Percentiles rank a stretch among this genome's conserved stretches.
These are phyloP conservation scores for Penicillium sclerotigenum DNA, from an alignment of 2,329 filamentous ascomycete species.

Conservation along the genomic window DNA sequence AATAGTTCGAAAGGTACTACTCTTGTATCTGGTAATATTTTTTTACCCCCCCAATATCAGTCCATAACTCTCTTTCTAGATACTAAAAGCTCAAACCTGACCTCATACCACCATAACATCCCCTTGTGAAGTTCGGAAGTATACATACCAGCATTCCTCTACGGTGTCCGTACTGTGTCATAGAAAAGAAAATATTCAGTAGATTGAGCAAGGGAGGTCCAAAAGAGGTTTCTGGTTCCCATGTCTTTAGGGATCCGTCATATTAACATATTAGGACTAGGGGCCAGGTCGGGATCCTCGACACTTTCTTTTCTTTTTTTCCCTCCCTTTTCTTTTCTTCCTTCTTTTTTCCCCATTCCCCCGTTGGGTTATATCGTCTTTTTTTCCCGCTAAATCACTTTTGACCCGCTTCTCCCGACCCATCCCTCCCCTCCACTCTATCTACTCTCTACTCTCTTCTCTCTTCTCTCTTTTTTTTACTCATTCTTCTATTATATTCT, in stretches of 20 bases:
- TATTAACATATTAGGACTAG: conserved; percentile 44
- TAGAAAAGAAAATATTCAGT: neutral
- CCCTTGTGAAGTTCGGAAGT: neutral
- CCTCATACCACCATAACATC: neutral
- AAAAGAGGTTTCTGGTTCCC: conserved; percentile 5
- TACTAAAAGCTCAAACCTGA: neutral
- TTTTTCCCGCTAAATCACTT: conserved; percentile 6
- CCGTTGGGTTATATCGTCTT: conserved; percentile 7
- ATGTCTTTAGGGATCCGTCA: conserved; percentile 37
- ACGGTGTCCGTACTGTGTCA: neutral
- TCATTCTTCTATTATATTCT: conserved; percentile 1
- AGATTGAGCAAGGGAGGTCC: conserved; percentile 12
- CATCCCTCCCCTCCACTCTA: conserved; percentile 16
- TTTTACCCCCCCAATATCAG: neutral
- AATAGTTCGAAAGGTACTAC: neutral
- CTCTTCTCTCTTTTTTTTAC: neutral
- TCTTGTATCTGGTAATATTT: neutral
- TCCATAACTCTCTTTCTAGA: neutral
- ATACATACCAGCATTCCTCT: conserved; percentile 7
- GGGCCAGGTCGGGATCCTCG: conserved; percentile 37
- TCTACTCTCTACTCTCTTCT: conserved; percentile 12
- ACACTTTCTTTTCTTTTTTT: conserved; percentile 23
- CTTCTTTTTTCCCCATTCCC: conserved; percentile 9
- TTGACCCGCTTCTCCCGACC: conserved; percentile 10
- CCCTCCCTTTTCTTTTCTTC: conserved; percentile 12